phyloP scores from a whole-genome alignment of 2,329 filamentous ascomycete species.

The Talaromyces funiculosus region DNA sequence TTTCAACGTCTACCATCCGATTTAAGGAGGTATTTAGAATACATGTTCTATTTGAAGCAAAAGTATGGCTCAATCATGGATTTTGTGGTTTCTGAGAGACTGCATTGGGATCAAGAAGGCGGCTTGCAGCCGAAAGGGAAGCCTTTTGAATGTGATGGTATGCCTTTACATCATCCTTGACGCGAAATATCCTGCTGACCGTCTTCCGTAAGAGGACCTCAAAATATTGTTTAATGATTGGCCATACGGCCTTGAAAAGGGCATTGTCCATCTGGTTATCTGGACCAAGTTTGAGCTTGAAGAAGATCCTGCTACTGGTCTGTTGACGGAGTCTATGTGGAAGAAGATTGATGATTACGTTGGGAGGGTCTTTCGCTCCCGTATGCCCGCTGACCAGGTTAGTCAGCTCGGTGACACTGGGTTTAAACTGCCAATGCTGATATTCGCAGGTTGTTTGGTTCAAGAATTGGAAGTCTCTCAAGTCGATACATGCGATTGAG shows the following conservation, averaged over 20 bases:
- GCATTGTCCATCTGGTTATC: constrained; percentile 78
- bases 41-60: constrained; percentile 57
- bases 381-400: constrained; percentile 39
- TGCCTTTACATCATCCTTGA: not conserved
- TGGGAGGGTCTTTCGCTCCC: constrained; percentile 55
- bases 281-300: constrained; percentile 86
- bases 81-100: constrained; percentile 65
- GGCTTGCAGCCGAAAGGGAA: constrained; percentile 26
- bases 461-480: constrained; percentile 82
- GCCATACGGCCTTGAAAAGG: constrained; percentile 78
- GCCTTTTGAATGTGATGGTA: constrained; percentile 34
- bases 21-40: constrained; percentile 70
- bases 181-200: constrained; percentile 9
- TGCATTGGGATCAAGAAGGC: constrained; percentile 58
- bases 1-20: constrained; percentile 75
- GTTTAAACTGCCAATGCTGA: not conserved
- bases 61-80: constrained; percentile 71
- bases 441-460: constrained; percentile 67
- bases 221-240: constrained; percentile 85
- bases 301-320: constrained; percentile 60
- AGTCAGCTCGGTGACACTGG: constrained; percentile 11
- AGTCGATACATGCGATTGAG: constrained; percentile 80
- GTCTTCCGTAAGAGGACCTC: constrained; percentile 48
- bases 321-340: constrained; percentile 60
- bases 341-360: constrained; percentile 67